Evolutionary conservation across 2,329 filamentous ascomycete species (phyloP), one percentile per base, ranked within the genome.

Genomic region (Alternaria atra): DNA sequence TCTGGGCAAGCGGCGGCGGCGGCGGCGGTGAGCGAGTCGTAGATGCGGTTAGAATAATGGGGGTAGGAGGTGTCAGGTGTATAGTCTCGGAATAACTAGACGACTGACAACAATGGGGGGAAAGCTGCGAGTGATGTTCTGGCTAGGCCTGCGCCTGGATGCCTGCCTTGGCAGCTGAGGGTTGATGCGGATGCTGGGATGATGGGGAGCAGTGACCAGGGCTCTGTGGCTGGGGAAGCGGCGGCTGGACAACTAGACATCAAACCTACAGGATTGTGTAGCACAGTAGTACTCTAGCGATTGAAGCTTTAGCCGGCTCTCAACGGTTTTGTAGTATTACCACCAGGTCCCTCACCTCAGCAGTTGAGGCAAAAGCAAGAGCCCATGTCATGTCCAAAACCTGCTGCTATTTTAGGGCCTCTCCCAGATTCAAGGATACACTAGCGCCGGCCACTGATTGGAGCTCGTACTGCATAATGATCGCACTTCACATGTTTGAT

Each of bases 371-470:
- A 54, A 53, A 32, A 30, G 29, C 50, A 25, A 48, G 40, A 43
- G 8, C 30, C 52, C 57, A 70, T 67, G 58, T 64, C 61, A 63
- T 65, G 42, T 53, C 37, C 30, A 52, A 66, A 68, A 63, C 63
- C 65, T 65, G 69, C 60, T 71, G 66, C 70, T 73, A 71, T 71
- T 70, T 62, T 64, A 37, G 65, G 69, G 37, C 20, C 30, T 60
- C 57, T 50, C 46, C 52, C 35, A 44, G 52, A 60, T 52, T 44
- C 58, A 58, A 59, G 60, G 40, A 61, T 57, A 29, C 39, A 39
- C 57, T 71, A 72, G 67, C 63, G 64, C 55, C 44, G 17, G 17
- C 10, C 27, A 48, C 54, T 70, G 61, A 67, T 65, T 69, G 61
- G 67, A 9, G 46, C 58, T 39, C 34, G 35, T 30, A 32, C 43